Evolutionary conservation across 192 early-diverging fungal species (phyloP).

Genomic region (Obelidium mucronatum): DNA sequence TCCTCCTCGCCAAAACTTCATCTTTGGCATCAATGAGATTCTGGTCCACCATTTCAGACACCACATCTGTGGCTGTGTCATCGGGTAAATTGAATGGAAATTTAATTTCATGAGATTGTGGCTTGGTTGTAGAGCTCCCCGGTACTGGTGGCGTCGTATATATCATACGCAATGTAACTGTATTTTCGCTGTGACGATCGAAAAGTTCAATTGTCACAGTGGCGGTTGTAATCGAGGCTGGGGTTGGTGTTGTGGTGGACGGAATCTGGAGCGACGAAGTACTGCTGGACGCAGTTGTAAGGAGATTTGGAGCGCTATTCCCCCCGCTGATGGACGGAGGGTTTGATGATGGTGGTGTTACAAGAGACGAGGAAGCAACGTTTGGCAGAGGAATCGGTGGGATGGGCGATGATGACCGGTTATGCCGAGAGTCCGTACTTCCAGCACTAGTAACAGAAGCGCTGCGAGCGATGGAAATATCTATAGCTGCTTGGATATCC

Average conservation of each 20-base stretch:
- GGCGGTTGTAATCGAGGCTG: background rate
- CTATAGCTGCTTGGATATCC: background rate
- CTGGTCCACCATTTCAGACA: conserved; percentile 59
- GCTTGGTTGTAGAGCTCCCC: background rate
- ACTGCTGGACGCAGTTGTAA: background rate
- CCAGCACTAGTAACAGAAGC: background rate
- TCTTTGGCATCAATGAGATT: conserved; percentile 47
- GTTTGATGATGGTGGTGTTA: background rate
- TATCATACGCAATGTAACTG: conserved; percentile 51
- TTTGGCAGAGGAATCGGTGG: background rate
- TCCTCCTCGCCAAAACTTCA: conserved; percentile 43
- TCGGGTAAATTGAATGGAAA: conserved; percentile 71
- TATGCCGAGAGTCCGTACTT: background rate
- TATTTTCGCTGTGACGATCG: conserved; percentile 30
- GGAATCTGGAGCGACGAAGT: background rate
- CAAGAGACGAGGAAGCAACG: background rate
- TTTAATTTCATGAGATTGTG: conserved; percentile 62
- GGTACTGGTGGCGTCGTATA: conserved; percentile 32
- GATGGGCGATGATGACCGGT: too few relatives aligned
- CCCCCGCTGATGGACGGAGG: background rate
- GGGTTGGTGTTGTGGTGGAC: background rate
- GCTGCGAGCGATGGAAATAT: background rate
- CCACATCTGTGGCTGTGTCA: conserved; percentile 79
- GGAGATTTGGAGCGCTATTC: background rate
- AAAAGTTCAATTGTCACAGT: conserved; percentile 45